Base-by-base conservation (phyloP, 768 basidiomycete species). In the Asterophora lycoperdoides region DNA sequence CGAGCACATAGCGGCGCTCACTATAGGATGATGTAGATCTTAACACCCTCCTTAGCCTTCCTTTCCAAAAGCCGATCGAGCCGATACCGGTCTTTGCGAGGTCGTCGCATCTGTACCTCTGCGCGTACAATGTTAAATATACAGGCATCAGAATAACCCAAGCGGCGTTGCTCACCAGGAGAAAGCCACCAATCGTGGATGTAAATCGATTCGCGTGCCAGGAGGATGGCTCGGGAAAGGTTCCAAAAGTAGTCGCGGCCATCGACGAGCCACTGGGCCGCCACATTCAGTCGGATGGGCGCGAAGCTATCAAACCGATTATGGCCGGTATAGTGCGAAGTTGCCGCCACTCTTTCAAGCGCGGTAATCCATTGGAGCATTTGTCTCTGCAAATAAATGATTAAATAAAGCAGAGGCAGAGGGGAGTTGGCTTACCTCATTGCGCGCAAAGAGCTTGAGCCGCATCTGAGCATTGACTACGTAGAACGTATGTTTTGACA, bases 161-260 rank as follows among this genome's bases (percentile, higher is more conserved):
- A 19, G 3, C 18, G 34, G 11, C 15, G n/a, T 19, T 29, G 26
- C 59, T 45, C 61, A 89, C 89, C 86, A 3, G 91, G 92, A 19
- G 91, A 91, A 18, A 93, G 71, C 96, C 95, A 98, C 95, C 95
- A 97, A 67, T 95, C 95, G 62, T 98, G 96, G 32, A 97, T 96
- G 62, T 93, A 94, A 47, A 96, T 93, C 38, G 70, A 76, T 59
- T 92, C 86, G 63, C 84, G 86, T 0, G 95, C 95, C 57, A 96
- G 77, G 19, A 89, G 74, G 40, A 99, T 85, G 0, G 95, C 95
- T 34, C 91, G 80, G 18, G 90, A 91, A 18, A 99, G 70, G 61
- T 94, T 95, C 96, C 95, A 99, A 68, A 93, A 95, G 62, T 99
- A 99, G 64, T 99, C 95, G 9, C 95, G 84, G 89, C 95, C 95